Evolutionary conservation across 2,329 filamentous ascomycete species (phyloP).

Genomic region (Xenosphaeropsis pyriputrescens): DNA sequence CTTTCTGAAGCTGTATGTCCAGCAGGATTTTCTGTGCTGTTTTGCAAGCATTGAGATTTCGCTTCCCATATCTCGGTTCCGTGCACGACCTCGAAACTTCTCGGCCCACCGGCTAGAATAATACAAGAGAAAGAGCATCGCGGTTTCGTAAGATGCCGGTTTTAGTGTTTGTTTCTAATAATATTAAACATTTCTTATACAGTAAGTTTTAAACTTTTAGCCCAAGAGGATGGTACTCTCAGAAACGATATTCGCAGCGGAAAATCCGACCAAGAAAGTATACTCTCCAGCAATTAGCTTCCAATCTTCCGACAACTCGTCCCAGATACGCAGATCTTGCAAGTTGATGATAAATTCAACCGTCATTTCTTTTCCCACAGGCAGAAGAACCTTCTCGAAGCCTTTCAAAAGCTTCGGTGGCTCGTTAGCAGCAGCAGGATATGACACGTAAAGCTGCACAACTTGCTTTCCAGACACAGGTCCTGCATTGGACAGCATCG

Average conservation of each 20-base stretch:
- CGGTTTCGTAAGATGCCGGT: too few relatives aligned
- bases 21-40: too few relatives aligned
- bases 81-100: too few relatives aligned
- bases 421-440: conserved; percentile 35
- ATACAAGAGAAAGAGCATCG: too few relatives aligned
- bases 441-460: conserved; percentile 39
- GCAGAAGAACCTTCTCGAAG: conserved; percentile 48
- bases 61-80: too few relatives aligned
- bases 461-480: conserved; percentile 34
- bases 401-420: conserved; percentile 50
- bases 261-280: conserved; percentile 1
- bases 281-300: not conserved
- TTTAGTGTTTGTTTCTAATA: too few relatives aligned
- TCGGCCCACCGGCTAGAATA: too few relatives aligned
- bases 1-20: too few relatives aligned
- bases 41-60: too few relatives aligned
- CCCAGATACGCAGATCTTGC: conserved; percentile 1
- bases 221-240: too few relatives aligned
- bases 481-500: conserved; percentile 48
- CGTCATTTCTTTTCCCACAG: conserved; percentile 39
- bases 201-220: too few relatives aligned
- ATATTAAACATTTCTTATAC: too few relatives aligned
- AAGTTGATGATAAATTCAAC: conserved; percentile 20
- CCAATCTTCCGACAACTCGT: not conserved
- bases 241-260: not conserved